Percentiles rank a stretch among this genome's conserved stretches.
phyloP scores from a whole-genome alignment of 148 eudicot species.

The Heliamphora exappendiculata region DNA sequence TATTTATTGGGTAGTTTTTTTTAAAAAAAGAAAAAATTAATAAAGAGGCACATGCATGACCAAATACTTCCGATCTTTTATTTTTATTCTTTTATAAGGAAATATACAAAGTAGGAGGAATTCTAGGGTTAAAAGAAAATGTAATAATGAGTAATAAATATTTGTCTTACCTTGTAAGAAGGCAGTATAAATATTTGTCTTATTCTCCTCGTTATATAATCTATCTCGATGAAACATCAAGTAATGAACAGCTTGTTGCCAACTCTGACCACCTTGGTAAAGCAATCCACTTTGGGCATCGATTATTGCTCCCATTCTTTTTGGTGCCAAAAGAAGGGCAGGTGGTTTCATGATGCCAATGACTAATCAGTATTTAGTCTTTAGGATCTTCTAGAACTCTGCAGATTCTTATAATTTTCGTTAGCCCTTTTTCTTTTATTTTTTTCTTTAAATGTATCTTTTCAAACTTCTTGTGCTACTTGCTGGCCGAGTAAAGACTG shows the following conservation, averaged over 20 bases:
- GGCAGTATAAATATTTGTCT: not conserved
- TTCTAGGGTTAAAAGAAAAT: not conserved
- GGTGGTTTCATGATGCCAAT: not conserved
- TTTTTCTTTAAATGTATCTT: not conserved
- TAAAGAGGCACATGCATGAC: not conserved
- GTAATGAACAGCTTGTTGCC: not conserved
- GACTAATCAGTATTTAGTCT: not conserved
- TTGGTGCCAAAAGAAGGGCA: not conserved
- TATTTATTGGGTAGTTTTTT: not conserved
- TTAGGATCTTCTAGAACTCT: constrained; percentile 1
- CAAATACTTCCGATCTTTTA: not conserved
- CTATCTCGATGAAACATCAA: not conserved
- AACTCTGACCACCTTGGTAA: not conserved
- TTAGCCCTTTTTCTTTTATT: not conserved
- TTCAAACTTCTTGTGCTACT: not conserved
- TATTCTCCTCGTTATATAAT: not conserved
- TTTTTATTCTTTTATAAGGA: too few relatives aligned
- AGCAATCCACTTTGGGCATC: not conserved
- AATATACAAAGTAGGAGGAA: not conserved
- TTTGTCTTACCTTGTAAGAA: not conserved
- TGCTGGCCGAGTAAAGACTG: not conserved
- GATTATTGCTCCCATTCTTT: not conserved
- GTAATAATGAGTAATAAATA: not conserved
- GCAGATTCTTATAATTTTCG: not conserved
- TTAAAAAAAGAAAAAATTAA: too few relatives aligned